Evolutionary conservation across 371 early-diverging fungal species (phyloP).

Genomic region (Smittium mucronatum): DNA sequence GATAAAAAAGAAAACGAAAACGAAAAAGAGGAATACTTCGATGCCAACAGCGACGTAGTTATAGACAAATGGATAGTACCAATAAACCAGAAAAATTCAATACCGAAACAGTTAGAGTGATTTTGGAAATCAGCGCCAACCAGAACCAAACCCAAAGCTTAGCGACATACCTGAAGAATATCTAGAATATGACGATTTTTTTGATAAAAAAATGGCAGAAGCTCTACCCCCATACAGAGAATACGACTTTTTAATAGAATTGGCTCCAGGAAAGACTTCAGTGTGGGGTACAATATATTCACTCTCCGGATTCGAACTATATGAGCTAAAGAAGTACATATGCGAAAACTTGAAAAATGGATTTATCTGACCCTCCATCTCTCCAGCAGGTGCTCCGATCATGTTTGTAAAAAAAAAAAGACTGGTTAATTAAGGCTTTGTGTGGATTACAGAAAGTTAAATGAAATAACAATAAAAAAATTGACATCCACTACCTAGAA

Average conservation of each 20-base stretch:
- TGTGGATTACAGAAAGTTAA: conserved; percentile 37
- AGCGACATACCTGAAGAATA: not conserved
- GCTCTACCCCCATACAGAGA: conserved; percentile 15
- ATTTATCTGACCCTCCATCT: conserved; percentile 14
- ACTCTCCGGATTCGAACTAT: conserved; percentile 4
- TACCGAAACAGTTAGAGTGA: no score
- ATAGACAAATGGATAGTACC: no score
- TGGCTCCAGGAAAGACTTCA: conserved; percentile 14
- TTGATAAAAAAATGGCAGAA: not conserved
- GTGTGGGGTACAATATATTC: conserved; percentile 8
- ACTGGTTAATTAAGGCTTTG: conserved; percentile 36
- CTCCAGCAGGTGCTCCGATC: conserved; percentile 24
- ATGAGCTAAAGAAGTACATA: conserved; percentile 11
- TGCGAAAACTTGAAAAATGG: conserved; percentile 9
- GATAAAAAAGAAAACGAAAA: no score
- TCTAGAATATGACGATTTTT: not conserved
- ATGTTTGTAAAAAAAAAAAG: conserved; percentile 39
- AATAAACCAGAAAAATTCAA: no score
- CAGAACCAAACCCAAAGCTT: not conserved
- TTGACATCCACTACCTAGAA: conserved; percentile 23
- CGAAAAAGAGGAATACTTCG: no score
- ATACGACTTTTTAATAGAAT: conserved; percentile 13
- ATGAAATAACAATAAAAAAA: conserved; percentile 32
- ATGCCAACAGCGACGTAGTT: no score
- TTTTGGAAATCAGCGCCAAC: no score